Base-by-base conservation (phyloP, 202 grass and related monocot species). In the Setaria italica region DNA sequence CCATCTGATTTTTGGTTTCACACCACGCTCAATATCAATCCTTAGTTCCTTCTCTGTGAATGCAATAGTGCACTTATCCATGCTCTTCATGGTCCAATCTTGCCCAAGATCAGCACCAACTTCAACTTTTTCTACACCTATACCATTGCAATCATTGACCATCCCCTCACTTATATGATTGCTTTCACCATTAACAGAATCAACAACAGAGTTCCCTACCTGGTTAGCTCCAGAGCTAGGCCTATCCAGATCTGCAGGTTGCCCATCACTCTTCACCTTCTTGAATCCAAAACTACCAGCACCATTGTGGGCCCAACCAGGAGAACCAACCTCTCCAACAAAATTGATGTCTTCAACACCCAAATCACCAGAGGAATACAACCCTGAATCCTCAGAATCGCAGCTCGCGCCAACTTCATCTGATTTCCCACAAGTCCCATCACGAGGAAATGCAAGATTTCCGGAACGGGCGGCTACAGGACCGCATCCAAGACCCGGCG, bases 1-100 rank as follows among this genome's bases (percentile, higher is more conserved):
- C 91, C 81, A 92, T 90, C 89, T 85, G 80, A 98, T 90, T 80
- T 92, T 94, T 54, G 95, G 95, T 45, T 95, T 98, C 62, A 88
- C 91, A 20, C 85, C 82, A 3, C 89, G 93, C 79, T 98, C 89
- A 65, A 98, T 70, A 29, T 87, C 78, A 10, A 98, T 88, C 42
- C 53, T 82, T 41, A 98, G 87, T 66, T 85, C 83, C 47, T 67
- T 92, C 49, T 78, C 74, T 42, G 89, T 92, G 69, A 89, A 95
- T 9, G 83, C 73, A 30, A 98, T 85, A 57, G 85, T 82, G 70
- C 80, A 98, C 79, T 94, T 94, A 4, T 89, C 87, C 74, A 87
- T 89, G 37, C 72, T 92, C 83, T 71, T 77, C 48, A 63, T 76
- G 9, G 82, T 83, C 74, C 81, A 80, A 15, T 59, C 81, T 46